Evolutionary conservation across 164 flowering plant genomes (phyloP).

Genomic region (Vitis vinifera): DNA sequence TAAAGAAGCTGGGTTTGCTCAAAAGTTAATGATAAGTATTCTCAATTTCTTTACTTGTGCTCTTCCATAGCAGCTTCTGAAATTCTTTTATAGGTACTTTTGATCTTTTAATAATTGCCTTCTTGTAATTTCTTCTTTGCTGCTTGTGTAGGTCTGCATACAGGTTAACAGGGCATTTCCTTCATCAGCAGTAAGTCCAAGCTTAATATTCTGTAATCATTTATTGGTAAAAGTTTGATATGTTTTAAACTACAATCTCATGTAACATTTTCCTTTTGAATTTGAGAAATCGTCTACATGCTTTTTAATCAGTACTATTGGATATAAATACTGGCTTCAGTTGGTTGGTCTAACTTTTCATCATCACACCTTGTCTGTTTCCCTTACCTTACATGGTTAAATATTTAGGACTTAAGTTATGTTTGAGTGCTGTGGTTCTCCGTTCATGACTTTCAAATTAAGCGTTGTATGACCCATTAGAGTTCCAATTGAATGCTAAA

Average conservation of each 20-base stretch:
- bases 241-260: not conserved
- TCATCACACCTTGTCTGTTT: not conserved
- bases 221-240: not conserved
- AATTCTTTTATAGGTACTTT: not conserved
- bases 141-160: conserved; percentile 1
- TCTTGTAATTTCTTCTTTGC: not conserved
- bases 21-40: too few species aligned
- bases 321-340: not conserved
- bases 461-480: not conserved
- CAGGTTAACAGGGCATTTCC: not conserved
- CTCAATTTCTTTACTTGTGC: too few species aligned
- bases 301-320: not conserved
- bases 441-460: not conserved
- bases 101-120: too few species aligned
- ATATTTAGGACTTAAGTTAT: too few species aligned
- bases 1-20: too few species aligned
- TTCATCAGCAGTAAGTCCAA: conserved; percentile 21
- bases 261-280: not conserved
- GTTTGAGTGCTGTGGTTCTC: too few species aligned
- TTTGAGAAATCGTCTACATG: not conserved
- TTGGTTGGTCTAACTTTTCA: not conserved
- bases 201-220: not conserved
- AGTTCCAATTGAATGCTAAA: not conserved
- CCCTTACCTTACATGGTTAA: not conserved
- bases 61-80: not conserved